Conservation (phyloP, 805 yeast species). For the Yamadazyma olivae region DNA sequence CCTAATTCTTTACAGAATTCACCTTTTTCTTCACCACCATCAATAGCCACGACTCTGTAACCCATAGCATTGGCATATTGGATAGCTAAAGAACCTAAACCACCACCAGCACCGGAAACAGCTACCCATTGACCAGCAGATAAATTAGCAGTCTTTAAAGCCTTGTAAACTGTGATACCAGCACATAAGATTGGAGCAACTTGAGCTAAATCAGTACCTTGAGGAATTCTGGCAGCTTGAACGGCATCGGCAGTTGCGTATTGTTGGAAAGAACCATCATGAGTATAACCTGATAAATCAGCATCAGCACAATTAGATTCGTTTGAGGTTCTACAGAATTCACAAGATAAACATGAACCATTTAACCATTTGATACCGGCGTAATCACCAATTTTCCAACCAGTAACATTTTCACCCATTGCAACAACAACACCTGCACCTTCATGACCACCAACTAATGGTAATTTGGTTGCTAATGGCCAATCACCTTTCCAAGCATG, state of each 20-base stretch:
- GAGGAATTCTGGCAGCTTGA: constrained; percentile 59
- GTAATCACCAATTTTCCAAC: constrained; percentile 42
- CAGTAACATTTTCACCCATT: constrained; percentile 38
- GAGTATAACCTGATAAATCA: constrained; percentile 71
- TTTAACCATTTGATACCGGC: constrained; percentile 48
- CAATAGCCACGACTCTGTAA: constrained; percentile 62
- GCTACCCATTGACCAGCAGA: constrained; percentile 71
- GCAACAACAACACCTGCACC: constrained; percentile 48
- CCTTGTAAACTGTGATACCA: constrained; percentile 68
- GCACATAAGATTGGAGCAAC: constrained; percentile 67
- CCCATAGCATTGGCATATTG: constrained; percentile 81
- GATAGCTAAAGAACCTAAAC: constrained; percentile 72
- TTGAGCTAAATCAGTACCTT: constrained; percentile 51
- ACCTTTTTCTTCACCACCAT: constrained; percentile 73
- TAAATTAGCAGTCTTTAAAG: constrained; percentile 56
- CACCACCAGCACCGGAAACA: constrained; percentile 80
- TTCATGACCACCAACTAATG: constrained; percentile 47
- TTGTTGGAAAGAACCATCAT: constrained; percentile 68
- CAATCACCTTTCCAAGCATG: constrained; percentile 48
- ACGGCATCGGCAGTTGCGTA: constrained; percentile 65
- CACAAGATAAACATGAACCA: constrained; percentile 42
- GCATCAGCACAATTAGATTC: constrained; percentile 62
- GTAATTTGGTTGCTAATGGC: constrained; percentile 44
- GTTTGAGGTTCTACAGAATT: constrained; percentile 37
- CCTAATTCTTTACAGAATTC: constrained; percentile 52